Evolutionary conservation across 75 land plant species (phyloP).

Genomic region (Pinus albicaulis): DNA sequence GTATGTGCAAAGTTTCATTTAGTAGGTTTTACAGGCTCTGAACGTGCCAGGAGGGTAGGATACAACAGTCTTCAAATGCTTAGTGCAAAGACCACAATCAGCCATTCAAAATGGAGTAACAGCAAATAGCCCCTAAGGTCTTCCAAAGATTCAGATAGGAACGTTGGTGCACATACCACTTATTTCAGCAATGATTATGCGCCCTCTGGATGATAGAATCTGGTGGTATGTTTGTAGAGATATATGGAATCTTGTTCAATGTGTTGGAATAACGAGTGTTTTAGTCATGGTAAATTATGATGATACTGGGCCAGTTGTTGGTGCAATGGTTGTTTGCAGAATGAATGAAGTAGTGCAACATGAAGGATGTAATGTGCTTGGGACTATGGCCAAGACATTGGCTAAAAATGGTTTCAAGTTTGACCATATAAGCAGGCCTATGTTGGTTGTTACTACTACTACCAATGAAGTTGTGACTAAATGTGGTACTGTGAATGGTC

Average conservation of each 20-base stretch:
- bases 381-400: conserved; percentile 16
- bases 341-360: conserved; percentile 20
- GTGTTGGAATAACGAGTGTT: conserved; percentile 17
- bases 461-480: neutral
- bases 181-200: conserved; percentile 16
- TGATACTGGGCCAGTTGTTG: conserved; percentile 13
- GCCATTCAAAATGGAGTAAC: conserved; percentile 17
- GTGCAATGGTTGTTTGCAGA: conserved; percentile 26
- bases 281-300: conserved; percentile 16
- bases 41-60: conserved; percentile 14
- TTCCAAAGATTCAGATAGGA: conserved; percentile 18
- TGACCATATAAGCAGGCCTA: neutral
- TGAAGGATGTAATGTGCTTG: conserved; percentile 25
- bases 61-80: conserved; percentile 20
- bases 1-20: too few species aligned
- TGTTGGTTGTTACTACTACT: neutral
- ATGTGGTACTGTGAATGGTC: neutral
- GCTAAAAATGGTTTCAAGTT: conserved; percentile 16
- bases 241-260: conserved; percentile 19
- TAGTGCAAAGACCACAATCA: conserved; percentile 15
- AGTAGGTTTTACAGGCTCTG: too few species aligned
- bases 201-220: conserved; percentile 21
- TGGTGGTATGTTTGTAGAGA: conserved; percentile 28
- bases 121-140: conserved; percentile 15
- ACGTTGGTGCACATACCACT: conserved; percentile 21